Evolutionary conservation across 2,329 filamentous ascomycete species (phyloP), one percentile per base, ranked within the genome.

Genomic region (Microdochium paspali): DNA sequence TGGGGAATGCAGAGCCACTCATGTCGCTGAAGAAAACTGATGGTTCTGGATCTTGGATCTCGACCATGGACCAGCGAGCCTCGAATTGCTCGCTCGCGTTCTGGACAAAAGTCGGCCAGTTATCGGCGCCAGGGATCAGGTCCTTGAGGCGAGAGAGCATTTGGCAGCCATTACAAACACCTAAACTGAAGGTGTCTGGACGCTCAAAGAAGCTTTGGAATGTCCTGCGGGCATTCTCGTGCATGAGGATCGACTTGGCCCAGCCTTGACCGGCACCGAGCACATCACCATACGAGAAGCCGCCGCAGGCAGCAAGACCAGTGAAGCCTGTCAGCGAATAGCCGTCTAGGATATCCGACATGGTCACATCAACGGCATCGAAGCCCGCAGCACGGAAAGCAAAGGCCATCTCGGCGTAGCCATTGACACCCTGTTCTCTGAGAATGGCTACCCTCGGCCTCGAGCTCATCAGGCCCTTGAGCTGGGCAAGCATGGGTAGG

Each of bases 161-260:
- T 67, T 98, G 93, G 63, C 93, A 97, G 45, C 93, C 93, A 64
- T 98, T 98, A 77, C 93, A 97, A 28, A 97, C 89, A 57, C 93
- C 93, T 1, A 98, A 77, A 0, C 89, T 76, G 66, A 98, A 97
- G 0, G 93, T 97, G 62, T 96, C 89, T 4, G 83, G 79, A 25
- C 93, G 81, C 54, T 82, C 77, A 70, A 97, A 97, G 77, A 96
- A 97, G 44, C 72, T 67, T 58, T 85, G 73, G 69, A 97, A 96
- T 56, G 91, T 86, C 49, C 76, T 74, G 39, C 90, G 81, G 2
- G 78, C 76, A 39, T 84, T 84, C 49, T 84, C 78, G 67, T 97
- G 89, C 64, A 94, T 79, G 18, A 97, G 77, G 32, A 97, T 90
- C 2, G 87, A 91, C 68, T 94, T 90, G 4, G 93, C 89, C 93